Conservation (phyloP, 2,329 filamentous ascomycete genomes). For the Fusarium illudens region DNA sequence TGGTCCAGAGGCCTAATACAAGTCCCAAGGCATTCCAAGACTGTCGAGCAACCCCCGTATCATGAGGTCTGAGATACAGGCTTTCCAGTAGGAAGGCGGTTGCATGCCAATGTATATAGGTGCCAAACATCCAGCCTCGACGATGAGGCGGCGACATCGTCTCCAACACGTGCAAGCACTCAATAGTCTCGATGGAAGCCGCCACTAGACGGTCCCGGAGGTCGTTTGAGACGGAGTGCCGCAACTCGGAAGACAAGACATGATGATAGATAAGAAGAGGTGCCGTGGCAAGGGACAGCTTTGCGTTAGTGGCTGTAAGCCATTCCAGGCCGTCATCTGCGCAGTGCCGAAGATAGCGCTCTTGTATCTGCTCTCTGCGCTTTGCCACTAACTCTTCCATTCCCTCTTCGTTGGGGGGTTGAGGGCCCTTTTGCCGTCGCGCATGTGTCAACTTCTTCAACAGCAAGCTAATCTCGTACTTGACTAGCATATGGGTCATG, state of each 20-base stretch:
- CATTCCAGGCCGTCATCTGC: conserved; percentile 5
- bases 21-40: conserved; percentile 15
- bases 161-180: conserved; percentile 10
- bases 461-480: conserved; percentile 10
- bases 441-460: background rate
- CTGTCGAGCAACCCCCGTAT: background rate
- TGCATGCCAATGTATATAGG: conserved; percentile 11
- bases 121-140: conserved; percentile 7
- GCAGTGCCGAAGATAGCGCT: conserved; percentile 4
- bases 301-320: conserved; percentile 6
- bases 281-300: conserved; percentile 8
- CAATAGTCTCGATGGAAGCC: conserved; percentile 5
- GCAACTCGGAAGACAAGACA: background rate
- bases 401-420: background rate
- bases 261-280: conserved; percentile 12
- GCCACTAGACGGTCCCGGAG: background rate
- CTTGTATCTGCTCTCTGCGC: conserved; percentile 1
- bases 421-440: background rate
- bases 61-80: background rate
- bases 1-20: background rate
- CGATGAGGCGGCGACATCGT: conserved; percentile 3
- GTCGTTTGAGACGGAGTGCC: background rate
- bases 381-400: conserved; percentile 1
- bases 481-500: conserved; percentile 10
- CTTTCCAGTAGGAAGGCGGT: conserved; percentile 4